Evolutionary conservation across 129 eudicot genomes (phyloP), one percentile per base, ranked within the genome.

Genomic region (Lactuca saligna): DNA sequence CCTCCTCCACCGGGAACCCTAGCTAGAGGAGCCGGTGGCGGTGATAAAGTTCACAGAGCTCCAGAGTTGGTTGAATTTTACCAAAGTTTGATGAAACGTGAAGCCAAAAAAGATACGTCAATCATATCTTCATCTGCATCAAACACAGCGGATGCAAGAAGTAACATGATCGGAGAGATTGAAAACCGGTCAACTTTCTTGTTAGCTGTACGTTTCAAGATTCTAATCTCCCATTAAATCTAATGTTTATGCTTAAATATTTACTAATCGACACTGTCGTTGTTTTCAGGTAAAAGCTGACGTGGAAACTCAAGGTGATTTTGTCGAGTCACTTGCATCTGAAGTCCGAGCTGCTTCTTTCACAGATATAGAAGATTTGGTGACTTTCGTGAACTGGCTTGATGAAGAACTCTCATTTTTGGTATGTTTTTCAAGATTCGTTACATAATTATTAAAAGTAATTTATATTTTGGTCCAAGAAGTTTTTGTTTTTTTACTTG

Each of bases 251-350:
- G 29, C 8, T 4, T 48, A 17, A 49, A 20, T 17, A 16, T 34
- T 34, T 7, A 63, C 15, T 29, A 58, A 15, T 9, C 17, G 16
- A 8, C 25, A 50, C 14, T 66, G 51, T 77, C 37, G 57, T 31
- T 51, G 56, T 70, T 62, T 76, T 70, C 83, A 94, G 99, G 99
- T 94, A 61, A 90, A 90, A 90, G 99, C 99, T 74, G 99, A 94
- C 63, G 99, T 94, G 67, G 97, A 90, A 86, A 90, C 91, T 69
- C 99, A 90, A 87, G 99, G 97, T 65, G 99, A 94, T 75, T 94
- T 90, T 76, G 99, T 94, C 11, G 88, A 90, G 85, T 94, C 97
- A 34, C 80, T 94, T 70, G 99, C 97, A 14, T 34, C 87, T 60
- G 97, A 94, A 94, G 96, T 94, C 41, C 82, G 99, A 29, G 97